Evolutionary conservation across 768 basidiomycete genomes (phyloP), one percentile per base, ranked within the genome.

Genomic region (Agaricus blazei): DNA sequence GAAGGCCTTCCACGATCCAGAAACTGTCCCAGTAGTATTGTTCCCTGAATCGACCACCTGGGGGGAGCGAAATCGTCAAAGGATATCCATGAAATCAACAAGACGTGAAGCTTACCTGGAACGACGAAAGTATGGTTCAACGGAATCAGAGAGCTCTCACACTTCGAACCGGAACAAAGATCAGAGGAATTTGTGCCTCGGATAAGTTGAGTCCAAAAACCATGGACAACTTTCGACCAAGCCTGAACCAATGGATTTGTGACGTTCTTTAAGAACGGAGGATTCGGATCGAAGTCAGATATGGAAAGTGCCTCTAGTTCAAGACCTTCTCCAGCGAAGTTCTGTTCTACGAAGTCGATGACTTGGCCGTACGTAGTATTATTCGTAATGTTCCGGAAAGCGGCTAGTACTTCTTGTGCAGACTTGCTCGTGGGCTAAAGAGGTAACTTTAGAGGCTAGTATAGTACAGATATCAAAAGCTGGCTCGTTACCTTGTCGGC

Each of bases 81-180:
- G 11, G 28, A n/a, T 40, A 26, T 27, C 24, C 31, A 41, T 44
- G 15, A 36, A 4, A 3, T 15, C 40, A 36, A 11, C 5, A 2
- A 47, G 23, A 37, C 4, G 37, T 19, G 47, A 40, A 9, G 65
- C 72, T 80, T 79, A 64, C 94, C 94, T 5, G 95, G 94, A 37
- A 97, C 80, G 24, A 95, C 89, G 62, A 97, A 92, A 0, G 90
- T 93, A 64, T 95, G 81, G 64, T 97, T 97, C 47, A 97, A 74
- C 2, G 93, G 93, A 59, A 97, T 93, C 47, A 97, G 72, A 0
- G 88, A 78, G 67, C 91, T 89, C 68, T 92, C 88, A 66, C 94
- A 98, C 28, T 67, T 56, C 15, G 73, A 77, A 19, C 71, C 75
- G 37, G 70, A 57, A 27, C 91, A 97, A 8, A 93, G 66, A 0